A percentile compares a stretch with the other conserved stretches of the same genome.
phyloP scores from a whole-genome alignment of 2,329 filamentous ascomycete genomes.

The Nemania bipapillata region DNA sequence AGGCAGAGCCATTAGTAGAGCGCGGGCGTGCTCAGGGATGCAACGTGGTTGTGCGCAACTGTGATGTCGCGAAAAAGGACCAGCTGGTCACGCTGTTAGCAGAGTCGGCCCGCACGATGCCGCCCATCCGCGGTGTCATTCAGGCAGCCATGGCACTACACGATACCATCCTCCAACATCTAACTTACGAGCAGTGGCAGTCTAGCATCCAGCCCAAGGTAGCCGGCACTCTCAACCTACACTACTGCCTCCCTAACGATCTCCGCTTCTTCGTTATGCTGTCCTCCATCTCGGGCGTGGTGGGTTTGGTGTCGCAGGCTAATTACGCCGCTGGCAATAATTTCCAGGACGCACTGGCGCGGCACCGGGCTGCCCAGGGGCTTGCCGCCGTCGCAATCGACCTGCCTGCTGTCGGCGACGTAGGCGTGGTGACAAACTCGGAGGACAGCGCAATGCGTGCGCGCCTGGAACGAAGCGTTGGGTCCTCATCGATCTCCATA shows the following conservation, averaged over 20 bases:
- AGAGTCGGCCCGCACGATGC: background rate
- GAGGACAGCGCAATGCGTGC: too few species aligned
- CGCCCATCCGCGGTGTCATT: slow-evolving; percentile 37
- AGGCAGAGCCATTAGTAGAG: background rate
- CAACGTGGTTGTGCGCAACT: background rate
- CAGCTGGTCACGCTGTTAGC: background rate
- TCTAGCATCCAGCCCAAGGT: slow-evolving; percentile 38
- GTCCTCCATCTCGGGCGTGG: background rate
- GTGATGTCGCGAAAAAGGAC: background rate
- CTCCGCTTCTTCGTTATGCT: slow-evolving; percentile 11
- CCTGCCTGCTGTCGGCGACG: background rate
- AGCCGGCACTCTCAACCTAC: slow-evolving; percentile 39
- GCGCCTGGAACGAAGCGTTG: background rate
- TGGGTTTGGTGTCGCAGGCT: background rate
- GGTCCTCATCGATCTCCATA: background rate
- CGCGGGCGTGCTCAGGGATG: background rate
- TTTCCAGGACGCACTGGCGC: slow-evolving; percentile 6
- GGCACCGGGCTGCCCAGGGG: background rate
- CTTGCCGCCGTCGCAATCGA: background rate
- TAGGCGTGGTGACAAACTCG: too few species aligned
- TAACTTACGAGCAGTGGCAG: slow-evolving; percentile 46
- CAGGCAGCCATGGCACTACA: slow-evolving; percentile 50
- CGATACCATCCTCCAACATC: slow-evolving; percentile 43
- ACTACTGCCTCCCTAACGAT: background rate
- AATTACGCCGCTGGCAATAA: slow-evolving; percentile 20